Evolutionary conservation across 345 rosid species (phyloP), one percentile per base, ranked within the genome.

Genomic region (Turnera subulata): DNA sequence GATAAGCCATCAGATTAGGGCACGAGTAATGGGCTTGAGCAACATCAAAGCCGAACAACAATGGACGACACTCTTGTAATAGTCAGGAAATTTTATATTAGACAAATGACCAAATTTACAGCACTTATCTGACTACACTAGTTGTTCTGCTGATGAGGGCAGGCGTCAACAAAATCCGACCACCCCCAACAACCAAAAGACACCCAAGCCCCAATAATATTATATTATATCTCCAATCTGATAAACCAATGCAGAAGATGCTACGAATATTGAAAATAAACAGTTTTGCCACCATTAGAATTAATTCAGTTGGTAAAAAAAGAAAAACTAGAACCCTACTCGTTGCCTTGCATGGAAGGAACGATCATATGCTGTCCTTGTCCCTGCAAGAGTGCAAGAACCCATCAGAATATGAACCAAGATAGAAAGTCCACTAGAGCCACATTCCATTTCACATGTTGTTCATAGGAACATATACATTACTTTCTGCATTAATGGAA

Each of bases 271-370:
- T 66, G 59, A 54, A 76, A 23, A 58, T 62, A 71, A 44, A 58
- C 24, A 46, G 54, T 45, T 68, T 29, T 26, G 57, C 64, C 73
- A 66, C 43, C 26, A 57, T 70, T 59, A 65, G 6, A 56, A 60
- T 47, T 59, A 52, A 52, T 23, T 20, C 54, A 62, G 42, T 38
- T 55, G 45, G 67, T 25, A 25, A 56, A 26, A 19, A 40, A 29
- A 47, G 37, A 39, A 51, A 33, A 6, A 22, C 59, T 35, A 35
- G 14, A 33, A 29, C 23, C 42, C 74, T 80, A 80, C 60, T 76
- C 72, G 14, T 74, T 71, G 44, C 81, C 81, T 26, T 68, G 84
- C 81, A 80, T 74, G 50, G 77, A 71, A 39, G 81, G 81, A 54
- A 60, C 58, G 6, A 80, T 63, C 79, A 76, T 68, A 63, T 80